phyloP scores from a whole-genome alignment of 805 yeast species.

The Kuraishia capsulata region DNA sequence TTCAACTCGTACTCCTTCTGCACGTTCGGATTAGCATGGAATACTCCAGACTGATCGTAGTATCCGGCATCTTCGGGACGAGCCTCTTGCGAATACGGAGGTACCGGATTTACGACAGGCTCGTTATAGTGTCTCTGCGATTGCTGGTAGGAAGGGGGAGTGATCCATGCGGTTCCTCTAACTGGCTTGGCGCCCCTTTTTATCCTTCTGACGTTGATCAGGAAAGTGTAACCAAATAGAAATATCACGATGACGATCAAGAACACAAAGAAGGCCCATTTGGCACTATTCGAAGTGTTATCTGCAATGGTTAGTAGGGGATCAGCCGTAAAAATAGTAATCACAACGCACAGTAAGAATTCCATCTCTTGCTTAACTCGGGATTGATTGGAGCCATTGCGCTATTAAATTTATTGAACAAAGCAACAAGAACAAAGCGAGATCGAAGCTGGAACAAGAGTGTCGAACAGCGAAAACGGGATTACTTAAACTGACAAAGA shows the following conservation, averaged over 20 bases:
- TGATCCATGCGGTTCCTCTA: slow-evolving; percentile 76
- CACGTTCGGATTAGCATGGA: slow-evolving; percentile 9
- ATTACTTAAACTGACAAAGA: too few species aligned
- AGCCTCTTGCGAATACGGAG: slow-evolving; percentile 58
- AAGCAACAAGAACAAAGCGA: background rate
- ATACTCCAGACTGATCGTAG: slow-evolving; percentile 56
- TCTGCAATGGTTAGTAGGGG: background rate
- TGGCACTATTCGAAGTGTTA: slow-evolving; percentile 19
- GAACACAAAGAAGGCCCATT: slow-evolving; percentile 62
- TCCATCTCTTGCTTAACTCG: background rate
- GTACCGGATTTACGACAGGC: slow-evolving; percentile 36
- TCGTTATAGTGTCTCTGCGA: slow-evolving; percentile 47
- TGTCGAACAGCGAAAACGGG: too few species aligned
- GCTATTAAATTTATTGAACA: background rate
- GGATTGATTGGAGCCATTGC: background rate
- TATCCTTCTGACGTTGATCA: slow-evolving; percentile 45
- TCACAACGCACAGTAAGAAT: background rate
- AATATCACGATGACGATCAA: slow-evolving; percentile 39
- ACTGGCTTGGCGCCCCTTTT: slow-evolving; percentile 51
- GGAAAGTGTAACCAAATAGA: slow-evolving; percentile 39
- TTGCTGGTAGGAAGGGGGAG: slow-evolving; percentile 72
- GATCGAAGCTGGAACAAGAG: too few species aligned
- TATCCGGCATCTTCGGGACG: slow-evolving; percentile 71
- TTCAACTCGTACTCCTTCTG: background rate
- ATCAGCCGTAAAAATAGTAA: background rate